Conservation (phyloP, 768 basidiomycete species). For the Cubamyces sp. region DNA sequence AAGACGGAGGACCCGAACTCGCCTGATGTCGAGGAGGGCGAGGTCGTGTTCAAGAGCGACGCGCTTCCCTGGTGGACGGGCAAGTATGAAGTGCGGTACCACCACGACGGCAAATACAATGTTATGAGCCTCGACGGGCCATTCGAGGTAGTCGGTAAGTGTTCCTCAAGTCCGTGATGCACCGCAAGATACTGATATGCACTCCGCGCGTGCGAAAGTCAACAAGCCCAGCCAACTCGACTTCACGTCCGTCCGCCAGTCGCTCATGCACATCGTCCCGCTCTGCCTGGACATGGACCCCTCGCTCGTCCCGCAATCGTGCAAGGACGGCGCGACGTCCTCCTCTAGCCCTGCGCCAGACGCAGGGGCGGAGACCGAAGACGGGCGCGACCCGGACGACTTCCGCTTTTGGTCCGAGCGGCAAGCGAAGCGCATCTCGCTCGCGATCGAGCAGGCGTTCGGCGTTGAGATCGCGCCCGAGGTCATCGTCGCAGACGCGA, state of each 20-base stretch:
- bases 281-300: conserved; percentile 88
- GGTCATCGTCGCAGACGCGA: conserved; percentile 93
- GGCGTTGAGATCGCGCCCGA: conserved; percentile 87
- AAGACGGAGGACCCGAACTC: conserved; percentile 44
- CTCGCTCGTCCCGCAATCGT: conserved; percentile 74
- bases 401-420: conserved; percentile 91
- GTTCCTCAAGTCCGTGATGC: not conserved
- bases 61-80: conserved; percentile 87
- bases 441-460: conserved; percentile 79
- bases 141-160: conserved; percentile 86
- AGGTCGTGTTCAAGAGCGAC: conserved; percentile 74
- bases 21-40: conserved; percentile 50
- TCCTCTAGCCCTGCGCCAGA: conserved; percentile 19
- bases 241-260: conserved; percentile 65
- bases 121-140: conserved; percentile 88
- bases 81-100: conserved; percentile 88
- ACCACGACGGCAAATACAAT: conserved; percentile 97
- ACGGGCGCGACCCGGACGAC: conserved; percentile 80
- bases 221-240: conserved; percentile 67
- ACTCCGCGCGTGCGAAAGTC: conserved; percentile 48
- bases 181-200: not conserved
- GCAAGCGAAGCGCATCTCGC: conserved; percentile 89
- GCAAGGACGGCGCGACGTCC: conserved; percentile 38
- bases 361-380: conserved; percentile 25
- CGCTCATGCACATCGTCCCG: conserved; percentile 77